Evolutionary conservation across 352 stramenopile genomes (phyloP), one percentile per base, ranked within the genome.

Genomic region (Globisporangium orthogonon): DNA sequence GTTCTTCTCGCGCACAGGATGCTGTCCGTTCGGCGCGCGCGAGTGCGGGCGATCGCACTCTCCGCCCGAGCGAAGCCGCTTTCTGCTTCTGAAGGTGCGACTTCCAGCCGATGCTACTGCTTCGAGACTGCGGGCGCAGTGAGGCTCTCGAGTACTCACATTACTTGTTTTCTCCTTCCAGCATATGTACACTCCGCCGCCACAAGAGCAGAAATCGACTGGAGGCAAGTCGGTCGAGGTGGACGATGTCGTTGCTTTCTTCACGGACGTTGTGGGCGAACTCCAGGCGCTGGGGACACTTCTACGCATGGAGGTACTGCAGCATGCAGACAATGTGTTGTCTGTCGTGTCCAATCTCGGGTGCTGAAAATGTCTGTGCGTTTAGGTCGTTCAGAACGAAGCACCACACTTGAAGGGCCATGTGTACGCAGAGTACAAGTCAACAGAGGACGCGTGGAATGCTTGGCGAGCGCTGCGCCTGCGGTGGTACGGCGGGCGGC

Each of bases 341-440:
- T 13, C 2, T 0, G 35, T 2, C 7, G 35, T 41, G 4, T 10
- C 4, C 37, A 4, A 5, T 17, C 37, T 17, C 14, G 7, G 10
- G 4, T 40, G 35, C 35, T 41, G 17, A 17, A 2, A 13, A 10
- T 41, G 37, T 41, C 9, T 53, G 3, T 53, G n/a, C 40, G 37
- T 51, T 7, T 56, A 73, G 66, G 55, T 65, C 33, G 62, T 62
- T n/a, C 54, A 68, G 29, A 73, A 73, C 33, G 9, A 54, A 40
- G 54, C 59, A 9, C 29, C 37, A 7, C 66, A 73, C 39, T 50
- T 73, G 29, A 45, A 33, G 10, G 66, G 66, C 2, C 62, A 73
- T 28, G 62, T 73, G 2, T 73, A 73, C 40, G 54, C 54, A 13
- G 66, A 73, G 50, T 73, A 56, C 37, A 39, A 54, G 39, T 60